Conservation (phyloP, 1,284 basidiomycete species). For the Cystobasidium sp. region DNA sequence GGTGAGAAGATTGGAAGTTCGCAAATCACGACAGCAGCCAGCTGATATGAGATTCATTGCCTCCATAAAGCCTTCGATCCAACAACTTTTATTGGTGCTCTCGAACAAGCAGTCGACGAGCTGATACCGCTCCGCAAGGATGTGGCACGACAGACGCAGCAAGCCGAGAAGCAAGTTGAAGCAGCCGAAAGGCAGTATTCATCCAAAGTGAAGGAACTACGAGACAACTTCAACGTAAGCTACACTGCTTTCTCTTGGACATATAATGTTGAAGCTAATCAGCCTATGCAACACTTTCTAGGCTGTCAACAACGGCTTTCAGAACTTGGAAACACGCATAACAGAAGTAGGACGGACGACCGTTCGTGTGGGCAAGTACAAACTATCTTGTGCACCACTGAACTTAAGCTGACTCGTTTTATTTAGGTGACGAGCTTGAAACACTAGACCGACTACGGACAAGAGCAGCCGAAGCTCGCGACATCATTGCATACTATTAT, state of each 20-base stretch:
- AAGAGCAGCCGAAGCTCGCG: slow-evolving; percentile 89
- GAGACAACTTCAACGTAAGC: slow-evolving; percentile 85
- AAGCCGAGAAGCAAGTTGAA: slow-evolving; percentile 88
- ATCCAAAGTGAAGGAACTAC: slow-evolving; percentile 87
- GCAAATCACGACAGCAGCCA: background rate
- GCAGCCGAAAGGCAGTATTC: slow-evolving; percentile 91
- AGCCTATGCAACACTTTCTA: background rate
- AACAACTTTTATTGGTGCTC: slow-evolving; percentile 86
- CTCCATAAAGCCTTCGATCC: slow-evolving; percentile 79
- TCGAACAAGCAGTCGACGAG: slow-evolving; percentile 85
- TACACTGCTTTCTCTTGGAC: background rate
- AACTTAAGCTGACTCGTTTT: slow-evolving; percentile 35
- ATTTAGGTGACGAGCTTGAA: slow-evolving; percentile 91
- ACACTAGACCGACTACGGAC: slow-evolving; percentile 89
- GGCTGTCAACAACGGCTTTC: slow-evolving; percentile 46
- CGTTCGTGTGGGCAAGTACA: slow-evolving; percentile 78
- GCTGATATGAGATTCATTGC: no score
- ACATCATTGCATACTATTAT: slow-evolving; percentile 94
- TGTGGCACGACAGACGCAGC: slow-evolving; percentile 83
- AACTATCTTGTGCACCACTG: background rate
- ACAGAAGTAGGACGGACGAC: slow-evolving; percentile 88
- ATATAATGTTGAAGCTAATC: background rate
- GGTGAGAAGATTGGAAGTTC: slow-evolving; percentile 30
- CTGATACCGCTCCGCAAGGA: slow-evolving; percentile 83
- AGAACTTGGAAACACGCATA: slow-evolving; percentile 42